Evolutionary conservation across 106 monocot species (phyloP).

Genomic region (Acanthochlamys bracteata): DNA sequence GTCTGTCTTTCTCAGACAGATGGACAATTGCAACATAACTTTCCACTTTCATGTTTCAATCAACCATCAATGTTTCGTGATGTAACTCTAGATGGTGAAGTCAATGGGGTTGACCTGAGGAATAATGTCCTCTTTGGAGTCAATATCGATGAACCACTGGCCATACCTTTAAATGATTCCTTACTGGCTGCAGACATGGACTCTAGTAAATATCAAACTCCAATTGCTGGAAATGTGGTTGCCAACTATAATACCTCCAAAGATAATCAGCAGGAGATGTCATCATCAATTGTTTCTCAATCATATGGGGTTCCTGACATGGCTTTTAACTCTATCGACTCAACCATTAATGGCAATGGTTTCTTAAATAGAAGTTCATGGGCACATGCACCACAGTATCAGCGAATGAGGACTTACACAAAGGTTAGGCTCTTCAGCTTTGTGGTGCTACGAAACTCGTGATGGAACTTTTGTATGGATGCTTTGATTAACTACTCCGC

Average conservation of each 20-base stretch:
- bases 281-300: slow-evolving; percentile 79
- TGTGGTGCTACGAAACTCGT: too few species aligned
- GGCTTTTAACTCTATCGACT: slow-evolving; percentile 77
- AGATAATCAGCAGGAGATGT: slow-evolving; percentile 69
- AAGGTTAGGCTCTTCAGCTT: slow-evolving; percentile 40
- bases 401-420: slow-evolving; percentile 75
- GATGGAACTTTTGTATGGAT: too few species aligned
- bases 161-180: slow-evolving; percentile 40
- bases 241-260: slow-evolving; percentile 42
- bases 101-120: slow-evolving; percentile 36
- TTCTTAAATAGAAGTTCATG: slow-evolving; percentile 69
- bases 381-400: slow-evolving; percentile 46
- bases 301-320: slow-evolving; percentile 76
- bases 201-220: slow-evolving; percentile 45
- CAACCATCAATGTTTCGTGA: slow-evolving; percentile 49
- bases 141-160: slow-evolving; percentile 50
- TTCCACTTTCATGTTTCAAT: slow-evolving; percentile 48
- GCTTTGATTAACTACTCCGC: not conserved
- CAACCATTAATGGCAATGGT: slow-evolving; percentile 52
- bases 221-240: slow-evolving; percentile 38
- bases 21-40: slow-evolving; percentile 43
- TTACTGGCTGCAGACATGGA: slow-evolving; percentile 42
- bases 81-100: slow-evolving; percentile 29
- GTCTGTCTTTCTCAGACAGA: slow-evolving; percentile 57
- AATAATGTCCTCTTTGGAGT: slow-evolving; percentile 69